Evolutionary conservation across 805 yeast species (phyloP), one percentile per base, ranked within the genome.

Genomic region (Kurtzmaniella fragi): DNA sequence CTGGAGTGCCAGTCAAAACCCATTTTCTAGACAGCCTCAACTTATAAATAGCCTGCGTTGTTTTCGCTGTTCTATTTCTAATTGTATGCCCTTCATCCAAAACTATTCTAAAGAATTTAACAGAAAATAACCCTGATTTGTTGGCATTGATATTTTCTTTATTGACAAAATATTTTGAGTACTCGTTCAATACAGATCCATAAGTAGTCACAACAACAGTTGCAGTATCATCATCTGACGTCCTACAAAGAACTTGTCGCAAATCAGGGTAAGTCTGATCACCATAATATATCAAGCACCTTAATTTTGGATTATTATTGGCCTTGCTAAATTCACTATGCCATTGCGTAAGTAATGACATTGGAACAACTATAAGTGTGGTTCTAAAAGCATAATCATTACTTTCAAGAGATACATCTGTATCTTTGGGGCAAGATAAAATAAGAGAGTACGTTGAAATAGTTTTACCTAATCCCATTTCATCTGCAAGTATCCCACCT

Each of bases 381-480:
- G 95, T 80, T 35, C 67, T 70, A 23, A 65, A 67, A 0, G 95
- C 95, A 59, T 82, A 84, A 2, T 67, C 62, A 5, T 42, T 45
- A 28, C 5, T 45, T 31, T 29, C 43, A 8, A 39, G 28, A n/a
- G 41, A 42, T n/a, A 50, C 52, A 1, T 48, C 44, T 11, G 54
- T 41, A 50, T 84, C 90, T 34, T 49, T 56, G 0, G 88, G 85
- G 8, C 73, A 80, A 0, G 86, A 71, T 41, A 83, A 77, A 10
- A 90, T 70, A 35, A 91, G 61, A 0, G 96, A 74, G 38, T 88
- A 60, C 0, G 95, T 78, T 1, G 95, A 84, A 17, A 90, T 84
- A 0, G 98, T 90, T 55, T 90, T 90, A 32, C 98, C 98, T 7
- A 90, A 68, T 0, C 98, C 98, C 98, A 90, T 90, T 57, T 90